phyloP scores from a whole-genome alignment of 768 basidiomycete species.

The Pholiota microspora region DNA sequence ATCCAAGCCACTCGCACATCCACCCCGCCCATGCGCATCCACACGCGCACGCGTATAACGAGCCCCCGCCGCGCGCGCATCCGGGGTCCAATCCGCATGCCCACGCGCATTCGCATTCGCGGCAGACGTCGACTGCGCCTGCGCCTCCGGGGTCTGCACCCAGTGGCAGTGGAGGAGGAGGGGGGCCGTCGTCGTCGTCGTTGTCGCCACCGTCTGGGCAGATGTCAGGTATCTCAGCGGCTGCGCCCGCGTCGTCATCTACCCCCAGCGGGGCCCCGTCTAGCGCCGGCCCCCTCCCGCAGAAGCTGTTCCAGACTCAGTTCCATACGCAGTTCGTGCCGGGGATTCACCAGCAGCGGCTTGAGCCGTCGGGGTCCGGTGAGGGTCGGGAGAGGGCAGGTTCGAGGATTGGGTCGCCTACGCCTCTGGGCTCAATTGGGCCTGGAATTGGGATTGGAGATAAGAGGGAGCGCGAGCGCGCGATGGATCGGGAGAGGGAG shows the following conservation, averaged over 20 bases:
- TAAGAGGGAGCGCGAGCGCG: conserved; percentile 5
- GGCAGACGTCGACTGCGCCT: neutral
- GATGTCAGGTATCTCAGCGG: neutral
- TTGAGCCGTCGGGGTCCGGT: neutral
- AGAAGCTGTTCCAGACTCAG: conserved; percentile 10
- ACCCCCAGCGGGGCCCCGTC: neutral
- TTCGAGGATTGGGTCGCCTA: neutral
- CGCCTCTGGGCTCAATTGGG: neutral
- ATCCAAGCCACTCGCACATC: conserved; percentile 10
- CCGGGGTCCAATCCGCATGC: neutral
- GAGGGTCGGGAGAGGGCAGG: neutral
- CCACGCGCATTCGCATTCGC: too few relatives aligned
- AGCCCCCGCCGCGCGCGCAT: neutral
- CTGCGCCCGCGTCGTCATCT: neutral
- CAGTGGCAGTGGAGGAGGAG: too few relatives aligned
- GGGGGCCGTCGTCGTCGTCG: neutral
- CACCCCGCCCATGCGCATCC: conserved; percentile 1
- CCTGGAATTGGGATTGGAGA: conserved; percentile 2
- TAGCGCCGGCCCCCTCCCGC: neutral
- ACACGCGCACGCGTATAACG: neutral
- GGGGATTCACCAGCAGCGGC: neutral
- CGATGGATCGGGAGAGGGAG: neutral
- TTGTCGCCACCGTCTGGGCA: neutral
- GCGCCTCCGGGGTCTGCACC: neutral
- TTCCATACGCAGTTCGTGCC: conserved; percentile 8